These are phyloP conservation scores for Entomortierella beljakovae DNA, from an alignment of 192 early-diverging fungal species.

Conservation along the genomic window DNA sequence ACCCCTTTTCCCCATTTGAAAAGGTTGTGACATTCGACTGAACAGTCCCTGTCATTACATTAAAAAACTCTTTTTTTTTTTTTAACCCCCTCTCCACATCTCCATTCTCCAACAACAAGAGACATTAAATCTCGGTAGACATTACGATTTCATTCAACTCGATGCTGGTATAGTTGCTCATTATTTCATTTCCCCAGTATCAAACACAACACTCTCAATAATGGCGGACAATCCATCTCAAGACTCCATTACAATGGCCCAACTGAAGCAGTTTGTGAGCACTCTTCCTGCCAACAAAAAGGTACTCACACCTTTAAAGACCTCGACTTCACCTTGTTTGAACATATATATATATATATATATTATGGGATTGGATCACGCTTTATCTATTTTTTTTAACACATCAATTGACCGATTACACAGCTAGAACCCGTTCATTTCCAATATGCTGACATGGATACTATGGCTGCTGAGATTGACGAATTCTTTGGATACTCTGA, in stretches of 20 bases:
- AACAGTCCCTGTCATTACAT: background rate
- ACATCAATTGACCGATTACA: background rate
- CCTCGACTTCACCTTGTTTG: background rate
- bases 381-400: background rate
- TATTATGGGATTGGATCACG: too few species aligned
- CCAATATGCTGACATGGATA: constrained; percentile 64
- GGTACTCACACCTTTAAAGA: constrained; percentile 25
- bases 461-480: constrained; percentile 62
- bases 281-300: constrained; percentile 62
- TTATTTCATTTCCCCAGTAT: background rate
- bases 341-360: too few species aligned
- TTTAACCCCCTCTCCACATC: background rate
- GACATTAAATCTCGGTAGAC: background rate
- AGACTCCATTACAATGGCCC: constrained; percentile 65
- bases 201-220: background rate
- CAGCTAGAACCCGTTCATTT: constrained; percentile 60
- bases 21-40: background rate
- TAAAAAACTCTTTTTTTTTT: background rate
- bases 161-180: background rate
- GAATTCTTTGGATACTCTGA: constrained; percentile 70
- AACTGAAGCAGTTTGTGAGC: constrained; percentile 65
- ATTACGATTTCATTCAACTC: background rate
- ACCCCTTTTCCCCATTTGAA: background rate
- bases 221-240: constrained; percentile 55
- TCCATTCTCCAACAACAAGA: background rate